Conservation (phyloP, 2,329 filamentous ascomycete species). For the Cercospora zeae-maydis region DNA sequence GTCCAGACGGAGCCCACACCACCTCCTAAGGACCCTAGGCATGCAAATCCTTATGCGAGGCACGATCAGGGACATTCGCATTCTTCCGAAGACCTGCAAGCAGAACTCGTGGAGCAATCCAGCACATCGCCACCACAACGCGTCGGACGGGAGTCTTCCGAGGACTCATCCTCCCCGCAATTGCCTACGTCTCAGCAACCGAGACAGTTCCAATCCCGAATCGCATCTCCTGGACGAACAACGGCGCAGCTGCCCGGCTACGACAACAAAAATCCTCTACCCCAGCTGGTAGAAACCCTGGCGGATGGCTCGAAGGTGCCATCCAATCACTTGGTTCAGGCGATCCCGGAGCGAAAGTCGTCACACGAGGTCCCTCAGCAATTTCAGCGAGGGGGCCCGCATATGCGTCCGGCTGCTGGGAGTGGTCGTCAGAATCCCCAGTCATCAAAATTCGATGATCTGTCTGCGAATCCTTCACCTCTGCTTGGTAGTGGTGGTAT, state of each 20-base stretch:
- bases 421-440: slow-evolving; percentile 33
- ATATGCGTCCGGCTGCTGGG: slow-evolving; percentile 35
- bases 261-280: slow-evolving; percentile 44
- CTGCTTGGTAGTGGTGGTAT: slow-evolving; percentile 63
- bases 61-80: slow-evolving; percentile 41
- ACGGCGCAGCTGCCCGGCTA: slow-evolving; percentile 52
- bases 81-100: slow-evolving; percentile 30
- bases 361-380: slow-evolving; percentile 36
- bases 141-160: slow-evolving; percentile 17
- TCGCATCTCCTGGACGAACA: slow-evolving; percentile 54
- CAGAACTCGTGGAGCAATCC: slow-evolving; percentile 10
- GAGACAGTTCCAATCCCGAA: slow-evolving; percentile 54
- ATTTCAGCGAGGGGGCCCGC: slow-evolving; percentile 35
- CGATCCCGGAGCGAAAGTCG: slow-evolving; percentile 52
- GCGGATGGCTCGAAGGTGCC: slow-evolving; percentile 36
- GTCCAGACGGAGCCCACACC: slow-evolving; percentile 67
- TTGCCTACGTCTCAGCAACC: slow-evolving; percentile 39
- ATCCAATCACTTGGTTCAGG: slow-evolving; percentile 28
- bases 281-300: slow-evolving; percentile 62
- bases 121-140: slow-evolving; percentile 9
- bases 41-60: slow-evolving; percentile 61
- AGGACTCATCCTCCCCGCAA: slow-evolving; percentile 33
- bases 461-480: slow-evolving; percentile 62
- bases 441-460: slow-evolving; percentile 57
- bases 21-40: slow-evolving; percentile 39